Percentiles rank a stretch among this genome's conserved stretches.
phyloP scores from a whole-genome alignment of 176 grass and related monocot genomes.

The Aegilops sharonensis region DNA sequence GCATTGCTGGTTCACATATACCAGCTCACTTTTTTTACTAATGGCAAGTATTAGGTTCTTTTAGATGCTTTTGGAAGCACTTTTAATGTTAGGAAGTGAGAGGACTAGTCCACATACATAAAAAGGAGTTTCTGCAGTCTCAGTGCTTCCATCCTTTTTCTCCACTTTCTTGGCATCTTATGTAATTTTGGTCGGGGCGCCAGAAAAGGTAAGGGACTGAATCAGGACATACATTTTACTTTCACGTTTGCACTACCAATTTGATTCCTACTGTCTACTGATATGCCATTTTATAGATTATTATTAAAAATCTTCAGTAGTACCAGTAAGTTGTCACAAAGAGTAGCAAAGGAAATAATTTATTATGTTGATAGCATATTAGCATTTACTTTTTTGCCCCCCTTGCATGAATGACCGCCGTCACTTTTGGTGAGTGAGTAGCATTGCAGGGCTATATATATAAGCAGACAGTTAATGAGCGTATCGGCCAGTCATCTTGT shows the following conservation, averaged over 20 bases:
- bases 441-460: not conserved
- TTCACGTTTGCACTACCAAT: not conserved
- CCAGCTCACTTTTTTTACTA: not conserved
- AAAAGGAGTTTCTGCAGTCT: not conserved
- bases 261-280: constrained; percentile 13
- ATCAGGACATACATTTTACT: not conserved
- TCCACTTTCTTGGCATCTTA: constrained; percentile 18
- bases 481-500: not conserved
- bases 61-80: not conserved
- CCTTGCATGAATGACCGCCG: constrained; percentile 23
- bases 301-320: not conserved
- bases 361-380: constrained; percentile 5
- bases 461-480: not conserved
- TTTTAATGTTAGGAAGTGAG: not conserved
- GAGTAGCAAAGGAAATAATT: constrained; percentile 6
- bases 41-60: constrained; percentile 14
- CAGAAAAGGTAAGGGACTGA: not conserved
- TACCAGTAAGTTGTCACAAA: not conserved
- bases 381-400: not conserved
- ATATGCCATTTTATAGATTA: not conserved
- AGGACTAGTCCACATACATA: not conserved
- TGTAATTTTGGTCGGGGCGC: not conserved
- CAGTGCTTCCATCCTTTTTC: constrained; percentile 21
- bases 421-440: constrained; percentile 24
- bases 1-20: not conserved